Percentiles rank a stretch among this genome's conserved stretches.
Evolutionary conservation across 352 stramenopile genomes (phyloP).

Genomic region (Phytophthora tentaculata): DNA sequence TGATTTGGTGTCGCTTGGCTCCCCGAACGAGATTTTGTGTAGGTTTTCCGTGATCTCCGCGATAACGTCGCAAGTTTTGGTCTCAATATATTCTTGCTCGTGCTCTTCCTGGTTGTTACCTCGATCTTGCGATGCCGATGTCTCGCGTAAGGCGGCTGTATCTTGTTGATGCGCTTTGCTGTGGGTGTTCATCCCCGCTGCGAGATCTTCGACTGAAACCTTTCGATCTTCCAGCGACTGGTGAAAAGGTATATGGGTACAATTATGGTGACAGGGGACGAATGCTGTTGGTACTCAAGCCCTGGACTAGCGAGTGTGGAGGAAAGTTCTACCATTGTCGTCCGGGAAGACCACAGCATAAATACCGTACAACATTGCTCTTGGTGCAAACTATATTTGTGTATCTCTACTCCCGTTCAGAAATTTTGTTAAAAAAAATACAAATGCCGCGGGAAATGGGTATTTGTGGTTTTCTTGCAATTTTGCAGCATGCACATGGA

Average conservation of each 20-base stretch:
- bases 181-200: conserved; percentile 10
- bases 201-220: conserved; percentile 3
- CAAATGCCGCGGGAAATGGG: no score
- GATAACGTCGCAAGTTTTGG: conserved; percentile 5
- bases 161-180: conserved; percentile 4
- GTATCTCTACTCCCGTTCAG: no score
- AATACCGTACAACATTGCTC: no score
- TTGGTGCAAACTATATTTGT: no score
- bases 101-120: conserved; percentile 31
- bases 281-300: no score
- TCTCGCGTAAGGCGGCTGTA: not conserved
- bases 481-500: no score
- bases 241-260: not conserved
- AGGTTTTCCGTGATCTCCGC: conserved; percentile 19
- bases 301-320: no score
- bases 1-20: not conserved
- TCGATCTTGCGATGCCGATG: conserved; percentile 6
- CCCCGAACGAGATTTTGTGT: conserved; percentile 35
- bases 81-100: conserved; percentile 1
- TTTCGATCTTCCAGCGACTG: not conserved
- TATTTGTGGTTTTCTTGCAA: no score
- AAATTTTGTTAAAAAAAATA: no score
- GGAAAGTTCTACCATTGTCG: no score
- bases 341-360: no score
- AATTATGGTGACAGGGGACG: no score